phyloP scores from a whole-genome alignment of 768 basidiomycete species.

The Russula virescens region DNA sequence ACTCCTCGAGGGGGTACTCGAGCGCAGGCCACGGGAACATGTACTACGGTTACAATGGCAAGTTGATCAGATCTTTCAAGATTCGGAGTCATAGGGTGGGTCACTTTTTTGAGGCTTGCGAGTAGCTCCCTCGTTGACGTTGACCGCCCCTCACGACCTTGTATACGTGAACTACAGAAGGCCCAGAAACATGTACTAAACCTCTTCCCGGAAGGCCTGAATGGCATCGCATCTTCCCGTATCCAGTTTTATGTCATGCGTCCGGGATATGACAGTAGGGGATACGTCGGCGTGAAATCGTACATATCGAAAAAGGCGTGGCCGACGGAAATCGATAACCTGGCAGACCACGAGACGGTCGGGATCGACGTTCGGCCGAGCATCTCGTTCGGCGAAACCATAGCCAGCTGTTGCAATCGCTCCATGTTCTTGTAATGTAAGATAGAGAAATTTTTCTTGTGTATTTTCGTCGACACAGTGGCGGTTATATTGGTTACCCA shows the following conservation, averaged over 20 bases:
- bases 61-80: conserved; percentile 11
- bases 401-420: conserved; percentile 18
- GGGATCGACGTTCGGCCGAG: conserved; percentile 11
- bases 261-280: neutral
- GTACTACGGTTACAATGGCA: conserved; percentile 14
- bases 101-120: neutral
- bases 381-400: conserved; percentile 9
- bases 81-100: conserved; percentile 11
- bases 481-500: no score
- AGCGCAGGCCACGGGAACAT: neutral
- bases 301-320: conserved; percentile 14
- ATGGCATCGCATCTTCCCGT: conserved; percentile 17
- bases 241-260: conserved; percentile 20
- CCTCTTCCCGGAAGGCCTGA: conserved; percentile 9
- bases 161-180: neutral
- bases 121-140: neutral
- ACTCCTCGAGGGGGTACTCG: neutral
- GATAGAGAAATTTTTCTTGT: neutral
- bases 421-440: neutral
- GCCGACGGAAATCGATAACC: neutral
- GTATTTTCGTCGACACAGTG: neutral
- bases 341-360: conserved; percentile 9
- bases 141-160: neutral
- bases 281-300: conserved; percentile 9
- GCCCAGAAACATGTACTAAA: conserved; percentile 12